Evolutionary conservation across 2,329 filamentous ascomycete genomes (phyloP).

Genomic region (Zymoseptoria crescenta): DNA sequence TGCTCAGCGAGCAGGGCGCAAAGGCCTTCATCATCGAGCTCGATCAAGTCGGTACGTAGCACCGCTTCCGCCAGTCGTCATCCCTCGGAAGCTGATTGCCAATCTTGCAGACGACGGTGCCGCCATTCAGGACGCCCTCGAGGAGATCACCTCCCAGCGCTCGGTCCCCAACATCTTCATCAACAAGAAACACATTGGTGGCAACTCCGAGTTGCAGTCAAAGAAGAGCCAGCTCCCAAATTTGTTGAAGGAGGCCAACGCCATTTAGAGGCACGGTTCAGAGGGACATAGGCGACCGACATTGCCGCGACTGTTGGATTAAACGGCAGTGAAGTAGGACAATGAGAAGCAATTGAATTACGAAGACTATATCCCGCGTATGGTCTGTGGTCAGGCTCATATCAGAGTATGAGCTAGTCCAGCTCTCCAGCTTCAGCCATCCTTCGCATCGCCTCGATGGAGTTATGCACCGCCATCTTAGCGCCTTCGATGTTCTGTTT

Average conservation of each 20-base stretch:
- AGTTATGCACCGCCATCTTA: conserved; percentile 37
- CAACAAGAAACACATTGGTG: conserved; percentile 81
- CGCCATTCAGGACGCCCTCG: conserved; percentile 75
- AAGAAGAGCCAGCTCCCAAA: conserved; percentile 56
- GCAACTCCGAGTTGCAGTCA: conserved; percentile 80
- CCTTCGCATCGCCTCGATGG: conserved; percentile 36
- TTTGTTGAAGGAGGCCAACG: conserved; percentile 57
- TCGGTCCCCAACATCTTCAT: conserved; percentile 98
- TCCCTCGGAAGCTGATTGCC: conserved; percentile 1
- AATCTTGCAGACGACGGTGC: conserved; percentile 63
- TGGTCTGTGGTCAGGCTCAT: neutral
- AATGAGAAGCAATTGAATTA: neutral
- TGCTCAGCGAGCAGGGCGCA: conserved; percentile 61
- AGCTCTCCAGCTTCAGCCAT: conserved; percentile 31
- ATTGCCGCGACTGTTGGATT: too few relatives aligned
- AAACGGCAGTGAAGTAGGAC: neutral
- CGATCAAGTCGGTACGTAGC: conserved; percentile 66
- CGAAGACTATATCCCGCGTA: neutral
- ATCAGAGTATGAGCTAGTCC: conserved; percentile 7
- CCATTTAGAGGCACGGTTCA: conserved; percentile 41
- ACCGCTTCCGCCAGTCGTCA: neutral
- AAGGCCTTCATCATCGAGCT: conserved; percentile 74
- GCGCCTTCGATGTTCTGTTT: conserved; percentile 26
- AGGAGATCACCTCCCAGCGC: conserved; percentile 71
- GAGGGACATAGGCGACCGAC: neutral